Evolutionary conservation across 148 eudicot genomes (phyloP).

Genomic region (Selenicereus undatus): DNA sequence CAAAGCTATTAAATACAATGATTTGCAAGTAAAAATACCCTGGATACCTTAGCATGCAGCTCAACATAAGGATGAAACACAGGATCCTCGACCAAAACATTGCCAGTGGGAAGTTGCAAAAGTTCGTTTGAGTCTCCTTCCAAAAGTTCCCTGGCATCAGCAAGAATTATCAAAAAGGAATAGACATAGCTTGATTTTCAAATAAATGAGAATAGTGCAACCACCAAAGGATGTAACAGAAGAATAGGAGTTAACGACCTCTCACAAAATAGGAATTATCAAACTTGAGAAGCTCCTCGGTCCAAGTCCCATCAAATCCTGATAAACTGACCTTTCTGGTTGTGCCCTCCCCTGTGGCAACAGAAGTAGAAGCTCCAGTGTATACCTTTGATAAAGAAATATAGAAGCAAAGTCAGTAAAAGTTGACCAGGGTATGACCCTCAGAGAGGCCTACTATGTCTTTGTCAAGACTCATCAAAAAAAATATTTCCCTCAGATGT

Average conservation of each 20-base stretch:
- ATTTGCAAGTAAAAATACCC: background rate
- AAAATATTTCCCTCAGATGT: conserved; percentile 80
- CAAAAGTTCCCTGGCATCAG: conserved; percentile 61
- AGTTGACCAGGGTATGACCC: conserved; percentile 61
- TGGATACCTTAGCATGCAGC: conserved; percentile 78
- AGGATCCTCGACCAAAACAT: conserved; percentile 72
- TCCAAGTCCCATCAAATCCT: conserved; percentile 98
- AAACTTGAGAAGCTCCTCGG: conserved; percentile 82
- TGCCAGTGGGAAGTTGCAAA: conserved; percentile 81
- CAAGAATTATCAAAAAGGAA: background rate
- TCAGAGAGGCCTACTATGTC: conserved; percentile 77
- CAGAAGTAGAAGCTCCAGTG: conserved; percentile 9
- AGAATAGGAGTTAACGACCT: background rate
- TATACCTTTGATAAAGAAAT: conserved; percentile 3
- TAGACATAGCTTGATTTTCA: background rate
- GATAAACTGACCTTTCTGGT: conserved; percentile 89
- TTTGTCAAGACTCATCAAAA: conserved; percentile 73
- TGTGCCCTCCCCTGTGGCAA: conserved; percentile 71
- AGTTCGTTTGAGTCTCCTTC: conserved; percentile 80
- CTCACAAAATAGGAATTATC: conserved; percentile 91
- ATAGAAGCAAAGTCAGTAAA: background rate
- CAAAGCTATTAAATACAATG: background rate
- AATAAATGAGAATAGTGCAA: background rate
- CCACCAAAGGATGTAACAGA: background rate
- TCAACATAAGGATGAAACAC: conserved; percentile 71